Percentiles rank a stretch among this genome's conserved stretches.
phyloP scores from a whole-genome alignment of 257 asterid species.

The Solanum lignicaule region DNA sequence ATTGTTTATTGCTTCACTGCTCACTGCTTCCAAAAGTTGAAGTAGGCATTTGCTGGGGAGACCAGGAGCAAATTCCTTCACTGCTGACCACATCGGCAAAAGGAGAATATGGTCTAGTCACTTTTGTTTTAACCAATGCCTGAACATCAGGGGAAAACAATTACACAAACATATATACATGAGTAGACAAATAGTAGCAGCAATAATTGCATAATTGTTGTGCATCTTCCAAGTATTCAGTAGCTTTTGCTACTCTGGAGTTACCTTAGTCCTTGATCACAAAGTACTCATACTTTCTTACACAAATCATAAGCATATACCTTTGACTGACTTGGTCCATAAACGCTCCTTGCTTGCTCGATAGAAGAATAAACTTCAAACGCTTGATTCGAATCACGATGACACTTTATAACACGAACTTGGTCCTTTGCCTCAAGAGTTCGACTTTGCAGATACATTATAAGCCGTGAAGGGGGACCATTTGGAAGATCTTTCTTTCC shows the following conservation, averaged over 20 bases:
- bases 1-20: conserved; percentile 22
- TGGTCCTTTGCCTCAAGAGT: conserved; percentile 74
- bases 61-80: conserved; percentile 28
- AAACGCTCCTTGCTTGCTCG: conserved; percentile 69
- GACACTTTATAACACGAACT: conserved; percentile 62
- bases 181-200: not conserved
- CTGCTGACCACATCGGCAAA: conserved; percentile 24
- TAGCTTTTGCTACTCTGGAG: not conserved
- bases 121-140: conserved; percentile 64
- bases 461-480: conserved; percentile 76
- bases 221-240: not conserved
- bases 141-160: conserved; percentile 10
- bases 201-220: not conserved
- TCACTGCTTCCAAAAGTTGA: conserved; percentile 67
- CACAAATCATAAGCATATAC: conserved; percentile 23
- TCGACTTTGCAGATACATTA: conserved; percentile 56
- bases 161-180: not conserved
- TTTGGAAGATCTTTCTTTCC: conserved; percentile 80
- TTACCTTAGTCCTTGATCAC: not conserved
- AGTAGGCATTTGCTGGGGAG: conserved; percentile 80
- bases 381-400: conserved; percentile 66
- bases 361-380: conserved; percentile 70
- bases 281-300: not conserved
- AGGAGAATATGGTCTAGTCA: conserved; percentile 80
- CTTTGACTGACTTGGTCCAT: conserved; percentile 52